Evolutionary conservation across 257 asterid genomes (phyloP).

Genomic region (Ilex asprella): DNA sequence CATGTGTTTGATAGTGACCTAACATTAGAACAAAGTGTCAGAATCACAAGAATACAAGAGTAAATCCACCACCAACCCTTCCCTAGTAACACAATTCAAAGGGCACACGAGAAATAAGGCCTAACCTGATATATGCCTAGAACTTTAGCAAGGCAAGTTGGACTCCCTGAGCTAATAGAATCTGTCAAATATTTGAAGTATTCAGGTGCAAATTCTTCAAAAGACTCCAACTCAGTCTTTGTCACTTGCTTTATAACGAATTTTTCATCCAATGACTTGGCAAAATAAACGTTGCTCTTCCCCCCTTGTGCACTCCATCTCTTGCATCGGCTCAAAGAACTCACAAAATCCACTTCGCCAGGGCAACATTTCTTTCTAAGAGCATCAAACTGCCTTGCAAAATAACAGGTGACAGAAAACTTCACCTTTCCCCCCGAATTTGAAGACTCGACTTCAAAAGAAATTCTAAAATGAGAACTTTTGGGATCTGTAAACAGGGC

Average conservation of each 20-base stretch:
- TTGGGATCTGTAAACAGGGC: conserved; percentile 38
- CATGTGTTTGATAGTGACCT: conserved; percentile 58
- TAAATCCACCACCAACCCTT: too few relatives aligned
- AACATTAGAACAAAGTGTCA: conserved; percentile 2
- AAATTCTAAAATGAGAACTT: conserved; percentile 63
- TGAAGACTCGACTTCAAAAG: conserved; percentile 60
- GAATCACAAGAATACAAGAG: not conserved
- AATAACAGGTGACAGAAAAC: conserved; percentile 81
- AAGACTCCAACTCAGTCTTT: conserved; percentile 89
- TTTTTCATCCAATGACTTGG: conserved; percentile 79
- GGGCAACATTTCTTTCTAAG: conserved; percentile 82
- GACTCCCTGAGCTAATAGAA: conserved; percentile 63
- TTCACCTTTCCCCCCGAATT: conserved; percentile 47
- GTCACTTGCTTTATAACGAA: conserved; percentile 89
- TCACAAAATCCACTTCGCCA: conserved; percentile 53
- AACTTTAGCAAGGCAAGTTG: conserved; percentile 93
- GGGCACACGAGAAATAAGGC: conserved; percentile 1
- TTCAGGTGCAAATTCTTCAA: conserved; percentile 64
- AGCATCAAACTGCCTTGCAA: conserved; percentile 71
- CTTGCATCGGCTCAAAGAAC: conserved; percentile 79
- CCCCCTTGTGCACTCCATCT: conserved; percentile 98
- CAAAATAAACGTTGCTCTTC: conserved; percentile 90
- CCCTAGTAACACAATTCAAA: too few relatives aligned
- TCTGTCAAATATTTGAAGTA: conserved; percentile 71
- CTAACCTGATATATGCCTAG: conserved; percentile 89